Evolutionary conservation across 1,284 basidiomycete species (phyloP).

Genomic region (Macrocystidia cucumis): DNA sequence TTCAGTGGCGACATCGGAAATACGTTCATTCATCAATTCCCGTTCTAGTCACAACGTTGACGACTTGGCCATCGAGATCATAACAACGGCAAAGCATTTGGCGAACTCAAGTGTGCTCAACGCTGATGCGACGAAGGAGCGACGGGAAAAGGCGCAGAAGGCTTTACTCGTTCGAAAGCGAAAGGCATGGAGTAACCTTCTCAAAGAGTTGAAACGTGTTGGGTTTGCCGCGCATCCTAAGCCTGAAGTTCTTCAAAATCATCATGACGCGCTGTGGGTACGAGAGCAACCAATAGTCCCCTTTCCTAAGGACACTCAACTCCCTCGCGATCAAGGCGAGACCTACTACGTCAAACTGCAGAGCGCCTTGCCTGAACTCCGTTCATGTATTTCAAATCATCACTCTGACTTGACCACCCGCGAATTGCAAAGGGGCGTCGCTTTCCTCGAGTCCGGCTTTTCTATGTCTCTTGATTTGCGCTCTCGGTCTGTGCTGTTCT

Average conservation of each 20-base stretch:
- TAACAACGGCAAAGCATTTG: constrained; percentile 60
- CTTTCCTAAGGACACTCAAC: constrained; percentile 7
- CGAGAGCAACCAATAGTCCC: constrained; percentile 49
- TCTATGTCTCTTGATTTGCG: constrained; percentile 50
- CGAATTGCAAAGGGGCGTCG: constrained; percentile 78
- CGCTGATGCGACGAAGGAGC: constrained; percentile 41
- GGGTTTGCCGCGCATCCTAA: constrained; percentile 75
- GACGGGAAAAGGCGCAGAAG: constrained; percentile 71
- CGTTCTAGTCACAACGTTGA: constrained; percentile 39
- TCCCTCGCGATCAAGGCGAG: constrained; percentile 31
- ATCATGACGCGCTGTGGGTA: constrained; percentile 61
- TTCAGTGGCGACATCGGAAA: constrained; percentile 29
- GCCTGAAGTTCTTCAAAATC: constrained; percentile 60
- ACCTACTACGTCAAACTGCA: constrained; percentile 70
- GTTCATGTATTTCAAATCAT: constrained; percentile 62
- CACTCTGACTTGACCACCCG: constrained; percentile 79
- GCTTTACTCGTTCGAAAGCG: constrained; percentile 78
- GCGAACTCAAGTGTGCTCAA: constrained; percentile 45
- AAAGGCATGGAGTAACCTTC: constrained; percentile 86
- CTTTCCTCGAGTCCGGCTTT: constrained; percentile 76
- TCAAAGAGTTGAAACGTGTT: constrained; percentile 81
- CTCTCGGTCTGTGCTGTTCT: constrained; percentile 27
- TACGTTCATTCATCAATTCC: constrained; percentile 35
- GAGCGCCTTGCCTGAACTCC: constrained; percentile 62
- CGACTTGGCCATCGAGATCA: constrained; percentile 69